Evolutionary conservation across 2,329 filamentous ascomycete species (phyloP).

Genomic region (Plenodomus lindquistii): DNA sequence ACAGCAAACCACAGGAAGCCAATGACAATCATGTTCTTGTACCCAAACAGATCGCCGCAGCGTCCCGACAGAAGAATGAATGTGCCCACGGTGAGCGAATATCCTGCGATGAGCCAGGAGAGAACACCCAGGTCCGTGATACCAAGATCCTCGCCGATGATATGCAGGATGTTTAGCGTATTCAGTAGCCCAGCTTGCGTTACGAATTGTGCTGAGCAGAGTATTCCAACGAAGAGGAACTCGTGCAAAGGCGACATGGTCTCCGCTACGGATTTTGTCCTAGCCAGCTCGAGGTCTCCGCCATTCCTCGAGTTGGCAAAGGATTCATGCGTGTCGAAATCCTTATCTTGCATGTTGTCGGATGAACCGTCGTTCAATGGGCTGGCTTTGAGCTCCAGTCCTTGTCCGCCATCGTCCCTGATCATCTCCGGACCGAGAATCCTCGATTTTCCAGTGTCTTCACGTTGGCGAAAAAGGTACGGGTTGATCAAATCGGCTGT

Average conservation of each 20-base stretch:
- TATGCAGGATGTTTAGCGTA: conserved; percentile 46
- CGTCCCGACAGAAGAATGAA: conserved; percentile 56
- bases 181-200: conserved; percentile 50
- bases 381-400: background rate
- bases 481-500: background rate
- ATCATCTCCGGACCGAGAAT: background rate
- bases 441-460: background rate
- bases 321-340: background rate
- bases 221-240: conserved; percentile 28
- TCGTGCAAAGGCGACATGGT: conserved; percentile 27
- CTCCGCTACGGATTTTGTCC: conserved; percentile 25
- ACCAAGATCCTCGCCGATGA: conserved; percentile 49
- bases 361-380: background rate
- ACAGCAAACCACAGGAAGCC: conserved; percentile 56
- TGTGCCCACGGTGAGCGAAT: conserved; percentile 54
- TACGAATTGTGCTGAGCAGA: conserved; percentile 34
- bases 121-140: conserved; percentile 47
- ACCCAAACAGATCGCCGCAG: conserved; percentile 56
- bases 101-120: conserved; percentile 55
- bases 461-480: background rate
- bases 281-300: conserved; percentile 16
- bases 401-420: background rate
- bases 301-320: background rate
- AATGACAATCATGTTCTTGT: conserved; percentile 54
- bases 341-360: background rate